Conservation (phyloP, 495 filamentous ascomycete genomes). For the Annulohypoxylon moriforme region DNA sequence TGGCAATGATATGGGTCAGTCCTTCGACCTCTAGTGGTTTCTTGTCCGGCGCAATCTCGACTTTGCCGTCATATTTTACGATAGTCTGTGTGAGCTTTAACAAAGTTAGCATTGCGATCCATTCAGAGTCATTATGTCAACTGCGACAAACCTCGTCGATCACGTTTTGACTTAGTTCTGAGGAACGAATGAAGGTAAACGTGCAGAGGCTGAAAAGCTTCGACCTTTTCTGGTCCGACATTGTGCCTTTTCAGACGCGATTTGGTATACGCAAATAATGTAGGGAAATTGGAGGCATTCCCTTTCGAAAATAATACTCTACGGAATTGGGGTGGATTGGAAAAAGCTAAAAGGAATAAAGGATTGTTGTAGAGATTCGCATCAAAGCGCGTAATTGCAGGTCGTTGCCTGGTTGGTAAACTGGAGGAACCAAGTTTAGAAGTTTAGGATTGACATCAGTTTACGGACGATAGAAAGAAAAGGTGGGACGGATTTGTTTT, state of each 20-base stretch:
- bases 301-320: neutral
- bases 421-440: constrained; percentile 1
- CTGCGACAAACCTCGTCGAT: constrained; percentile 57
- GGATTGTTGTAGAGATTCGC: constrained; percentile 2
- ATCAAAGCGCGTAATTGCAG: neutral
- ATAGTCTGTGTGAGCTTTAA: constrained; percentile 60
- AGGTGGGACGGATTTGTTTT: constrained; percentile 41
- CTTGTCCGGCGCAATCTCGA: constrained; percentile 49
- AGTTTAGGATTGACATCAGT: constrained; percentile 25
- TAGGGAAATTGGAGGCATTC: constrained; percentile 8
- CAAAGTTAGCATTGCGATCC: constrained; percentile 53
- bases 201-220: constrained; percentile 53
- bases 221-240: constrained; percentile 53
- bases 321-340: neutral
- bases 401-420: constrained; percentile 9
- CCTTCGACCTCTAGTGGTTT: constrained; percentile 60
- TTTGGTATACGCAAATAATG: constrained; percentile 3
- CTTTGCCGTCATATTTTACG: constrained; percentile 66
- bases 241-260: constrained; percentile 42
- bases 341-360: neutral
- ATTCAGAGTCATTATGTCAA: neutral
- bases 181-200: constrained; percentile 60
- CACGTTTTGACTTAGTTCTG: constrained; percentile 52
- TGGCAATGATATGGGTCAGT: constrained; percentile 85
- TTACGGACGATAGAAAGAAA: constrained; percentile 9